These are phyloP conservation scores for Aspergillus terreus DNA, from an alignment of 2,329 filamentous ascomycete genomes.

Conservation along the genomic window DNA sequence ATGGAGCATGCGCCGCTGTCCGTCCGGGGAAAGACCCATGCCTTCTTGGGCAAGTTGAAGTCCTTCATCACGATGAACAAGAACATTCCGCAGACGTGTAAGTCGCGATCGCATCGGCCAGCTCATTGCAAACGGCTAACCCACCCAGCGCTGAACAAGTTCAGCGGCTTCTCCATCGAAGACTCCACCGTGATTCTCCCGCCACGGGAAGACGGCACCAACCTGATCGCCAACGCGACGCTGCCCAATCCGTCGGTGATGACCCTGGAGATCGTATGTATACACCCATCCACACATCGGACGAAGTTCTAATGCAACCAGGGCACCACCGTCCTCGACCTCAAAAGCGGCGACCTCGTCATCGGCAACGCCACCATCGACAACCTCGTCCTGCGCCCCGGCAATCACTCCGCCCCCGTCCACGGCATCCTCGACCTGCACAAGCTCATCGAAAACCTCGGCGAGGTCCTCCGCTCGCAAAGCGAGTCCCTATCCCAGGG, in stretches of 20 bases:
- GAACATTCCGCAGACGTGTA: conserved; percentile 32
- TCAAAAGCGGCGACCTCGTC: conserved; percentile 44
- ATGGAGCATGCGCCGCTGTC: conserved; percentile 22
- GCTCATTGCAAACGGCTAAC: conserved; percentile 5
- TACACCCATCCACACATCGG: no score
- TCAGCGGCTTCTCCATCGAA: conserved; percentile 48
- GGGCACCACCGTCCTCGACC: conserved; percentile 53
- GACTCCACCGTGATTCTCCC: conserved; percentile 45
- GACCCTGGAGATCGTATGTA: conserved; percentile 47
- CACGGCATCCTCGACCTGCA: conserved; percentile 47
- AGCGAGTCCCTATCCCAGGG: conserved; percentile 22
- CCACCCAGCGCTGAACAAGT: conserved; percentile 48
- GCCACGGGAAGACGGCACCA: conserved; percentile 44
- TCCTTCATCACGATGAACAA: conserved; percentile 34
- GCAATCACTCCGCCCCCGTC: conserved; percentile 50
- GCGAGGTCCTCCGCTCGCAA: conserved; percentile 23
- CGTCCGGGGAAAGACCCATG: conserved; percentile 25
- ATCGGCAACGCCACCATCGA: conserved; percentile 51
- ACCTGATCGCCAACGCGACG: conserved; percentile 50
- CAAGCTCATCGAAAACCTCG: conserved; percentile 27
- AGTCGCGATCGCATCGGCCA: conserved; percentile 1
- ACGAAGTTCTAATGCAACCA: background rate
- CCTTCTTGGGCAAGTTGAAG: conserved; percentile 30
- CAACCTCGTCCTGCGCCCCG: conserved; percentile 51
- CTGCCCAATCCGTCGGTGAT: conserved; percentile 58